Evolutionary conservation across 306 rosid genomes (phyloP).

Genomic region (Cucumis cinereus): DNA sequence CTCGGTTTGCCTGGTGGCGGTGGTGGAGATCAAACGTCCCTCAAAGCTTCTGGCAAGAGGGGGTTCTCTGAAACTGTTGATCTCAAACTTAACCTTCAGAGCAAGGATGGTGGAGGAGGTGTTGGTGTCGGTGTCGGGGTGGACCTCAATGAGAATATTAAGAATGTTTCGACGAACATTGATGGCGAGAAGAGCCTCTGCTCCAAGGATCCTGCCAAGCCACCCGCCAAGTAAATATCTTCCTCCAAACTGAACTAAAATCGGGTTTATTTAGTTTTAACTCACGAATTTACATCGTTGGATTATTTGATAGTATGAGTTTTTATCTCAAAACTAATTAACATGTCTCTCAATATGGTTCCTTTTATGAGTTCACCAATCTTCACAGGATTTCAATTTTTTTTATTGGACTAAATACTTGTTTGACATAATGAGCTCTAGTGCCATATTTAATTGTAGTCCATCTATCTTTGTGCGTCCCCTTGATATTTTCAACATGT

Average conservation of each 20-base stretch:
- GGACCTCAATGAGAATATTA: conserved; percentile 21
- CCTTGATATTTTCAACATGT: too few species aligned
- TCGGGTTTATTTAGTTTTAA: neutral
- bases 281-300: neutral
- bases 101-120: conserved; percentile 18
- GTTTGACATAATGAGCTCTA: too few species aligned
- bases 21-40: conserved; percentile 15
- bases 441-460: too few species aligned
- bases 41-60: conserved; percentile 37
- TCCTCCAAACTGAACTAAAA: neutral
- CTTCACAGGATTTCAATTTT: too few species aligned
- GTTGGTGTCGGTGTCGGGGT: neutral
- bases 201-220: conserved; percentile 46
- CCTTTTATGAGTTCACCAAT: too few species aligned
- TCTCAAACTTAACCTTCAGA: conserved; percentile 43
- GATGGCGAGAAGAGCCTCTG: conserved; percentile 24
- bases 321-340: too few species aligned
- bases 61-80: conserved; percentile 66
- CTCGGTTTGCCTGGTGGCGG: conserved; percentile 45
- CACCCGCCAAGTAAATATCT: conserved; percentile 44
- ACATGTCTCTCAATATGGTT: too few species aligned
- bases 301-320: too few species aligned
- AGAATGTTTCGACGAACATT: conserved; percentile 18
- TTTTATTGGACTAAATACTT: too few species aligned
- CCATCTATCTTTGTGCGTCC: too few species aligned